A percentile compares a stretch with the other conserved stretches of the same genome.
Evolutionary conservation across 176 grass and related monocot genomes (phyloP).

Genomic region (Stipa capillata): DNA sequence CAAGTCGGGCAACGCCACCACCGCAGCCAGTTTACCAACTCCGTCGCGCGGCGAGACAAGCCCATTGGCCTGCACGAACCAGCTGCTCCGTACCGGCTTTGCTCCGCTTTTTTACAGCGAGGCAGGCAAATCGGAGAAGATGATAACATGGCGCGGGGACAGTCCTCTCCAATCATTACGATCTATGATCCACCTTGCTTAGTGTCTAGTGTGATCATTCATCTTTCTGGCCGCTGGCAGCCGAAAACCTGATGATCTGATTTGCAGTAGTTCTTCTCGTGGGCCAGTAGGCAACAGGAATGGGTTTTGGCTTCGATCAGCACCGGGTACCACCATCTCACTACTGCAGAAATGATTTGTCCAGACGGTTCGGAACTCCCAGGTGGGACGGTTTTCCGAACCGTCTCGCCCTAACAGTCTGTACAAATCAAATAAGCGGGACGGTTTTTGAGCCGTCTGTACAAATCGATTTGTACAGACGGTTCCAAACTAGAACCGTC

Average conservation of each 20-base stretch:
- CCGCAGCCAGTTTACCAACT: background rate
- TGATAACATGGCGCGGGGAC: background rate
- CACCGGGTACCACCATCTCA: background rate
- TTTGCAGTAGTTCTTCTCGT: background rate
- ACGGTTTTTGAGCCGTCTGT: too few relatives aligned
- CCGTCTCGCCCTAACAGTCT: too few relatives aligned
- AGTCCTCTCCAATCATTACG: background rate
- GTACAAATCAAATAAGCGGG: too few relatives aligned
- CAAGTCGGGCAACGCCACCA: too few relatives aligned
- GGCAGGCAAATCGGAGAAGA: background rate
- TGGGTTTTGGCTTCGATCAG: background rate
- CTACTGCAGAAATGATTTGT: too few relatives aligned
- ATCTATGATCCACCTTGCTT: background rate
- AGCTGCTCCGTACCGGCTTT: background rate
- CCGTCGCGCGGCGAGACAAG: background rate
- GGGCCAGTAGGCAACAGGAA: background rate
- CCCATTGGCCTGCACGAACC: background rate
- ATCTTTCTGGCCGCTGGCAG: background rate
- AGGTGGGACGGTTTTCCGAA: too few relatives aligned
- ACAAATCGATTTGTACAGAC: too few relatives aligned
- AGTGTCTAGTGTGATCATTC: background rate
- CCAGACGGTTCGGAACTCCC: too few relatives aligned
- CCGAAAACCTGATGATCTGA: background rate
- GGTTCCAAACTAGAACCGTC: too few relatives aligned
- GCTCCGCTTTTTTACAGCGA: background rate